Evolutionary conservation across 371 early-diverging fungal genomes (phyloP), one percentile per base, ranked within the genome.

Genomic region (Mucor indicus): DNA sequence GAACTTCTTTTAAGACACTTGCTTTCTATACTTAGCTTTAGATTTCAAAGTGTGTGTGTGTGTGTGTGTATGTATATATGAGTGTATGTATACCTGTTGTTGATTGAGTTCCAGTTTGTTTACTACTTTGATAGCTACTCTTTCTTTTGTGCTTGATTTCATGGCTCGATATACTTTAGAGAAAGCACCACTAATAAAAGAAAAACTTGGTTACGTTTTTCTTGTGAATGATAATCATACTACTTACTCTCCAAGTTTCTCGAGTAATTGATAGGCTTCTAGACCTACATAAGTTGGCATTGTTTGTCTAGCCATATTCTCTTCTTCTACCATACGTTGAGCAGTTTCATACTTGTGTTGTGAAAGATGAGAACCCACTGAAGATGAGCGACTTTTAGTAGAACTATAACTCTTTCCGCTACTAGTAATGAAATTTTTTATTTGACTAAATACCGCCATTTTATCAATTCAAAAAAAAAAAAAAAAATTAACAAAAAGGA

Each of bases 71-170:
- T 0, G 17, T 21, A 24, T 19, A n/a, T 30, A 15, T 65, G 15
- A 30, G 22, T 21, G 12, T 22, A n/a, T n/a, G 27, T 15, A 58
- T 72, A 84, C 84, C 72, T 80, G 78, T 33, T 73, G 66, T 19
- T 69, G 62, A 54, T 71, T 81, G 24, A 80, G 53, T 31, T 81
- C 81, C 35, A 50, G 62, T 51, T 86, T 86, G 55, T 77, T 66
- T 10, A 92, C 87, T 2, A 89, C 81, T 65, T 93, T 93, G 56
- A 93, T 79, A n/a, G 92, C 94, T 4, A 93, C 91, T 38, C 77
- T 71, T 27, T 80, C 64, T 9, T 80, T 75, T 3, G 75, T 80
- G 23, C 58, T 61, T 5, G 54, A 48, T 40, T 86, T 77, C 15
- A 73, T 64, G 6, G 87, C 92, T 44, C 79, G 74, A 72, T 86